Percentiles rank a stretch among this genome's conserved stretches.
Conservation (phyloP, 2,329 filamentous ascomycete genomes). For the Beauveria medogensis region DNA sequence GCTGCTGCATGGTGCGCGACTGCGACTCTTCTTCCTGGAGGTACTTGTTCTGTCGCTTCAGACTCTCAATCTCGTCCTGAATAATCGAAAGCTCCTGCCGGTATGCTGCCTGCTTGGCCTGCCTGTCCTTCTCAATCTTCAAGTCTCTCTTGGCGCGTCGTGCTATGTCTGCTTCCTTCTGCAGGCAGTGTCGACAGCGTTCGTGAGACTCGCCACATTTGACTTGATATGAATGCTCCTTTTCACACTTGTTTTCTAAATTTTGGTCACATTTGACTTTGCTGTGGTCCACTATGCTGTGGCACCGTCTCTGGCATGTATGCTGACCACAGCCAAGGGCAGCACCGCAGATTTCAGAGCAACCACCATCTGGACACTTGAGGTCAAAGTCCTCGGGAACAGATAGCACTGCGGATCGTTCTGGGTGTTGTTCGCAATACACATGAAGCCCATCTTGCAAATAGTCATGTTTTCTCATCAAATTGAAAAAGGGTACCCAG, state of each 20-base stretch:
- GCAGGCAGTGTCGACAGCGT: conserved; percentile 43
- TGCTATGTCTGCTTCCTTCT: conserved; percentile 37
- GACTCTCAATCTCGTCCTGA: conserved; percentile 45
- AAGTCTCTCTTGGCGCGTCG: conserved; percentile 37
- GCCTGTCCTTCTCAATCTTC: conserved; percentile 41
- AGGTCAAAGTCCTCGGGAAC: conserved; percentile 49
- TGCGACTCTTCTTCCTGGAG: conserved; percentile 36
- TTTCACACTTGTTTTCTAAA: conserved; percentile 39
- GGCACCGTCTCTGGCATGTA: conserved; percentile 51
- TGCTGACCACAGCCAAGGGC: conserved; percentile 51
- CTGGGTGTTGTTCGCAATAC: conserved; percentile 50
- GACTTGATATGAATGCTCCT: conserved; percentile 40
- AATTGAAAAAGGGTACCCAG: conserved; percentile 51
- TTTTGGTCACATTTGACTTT: conserved; percentile 28
- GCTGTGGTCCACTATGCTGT: conserved; percentile 52
- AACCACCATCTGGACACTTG: conserved; percentile 63
- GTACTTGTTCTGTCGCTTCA: conserved; percentile 35
- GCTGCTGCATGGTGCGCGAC: conserved; percentile 35
- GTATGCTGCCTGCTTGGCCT: conserved; percentile 37
- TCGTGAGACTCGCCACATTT: conserved; percentile 34
- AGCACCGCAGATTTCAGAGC: conserved; percentile 46
- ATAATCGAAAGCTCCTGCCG: conserved; percentile 35
- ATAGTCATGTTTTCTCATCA: conserved; percentile 41
- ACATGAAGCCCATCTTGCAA: conserved; percentile 55
- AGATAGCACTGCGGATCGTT: conserved; percentile 37